Conservation (phyloP, 306 rosid species). For the Malus domestica region DNA sequence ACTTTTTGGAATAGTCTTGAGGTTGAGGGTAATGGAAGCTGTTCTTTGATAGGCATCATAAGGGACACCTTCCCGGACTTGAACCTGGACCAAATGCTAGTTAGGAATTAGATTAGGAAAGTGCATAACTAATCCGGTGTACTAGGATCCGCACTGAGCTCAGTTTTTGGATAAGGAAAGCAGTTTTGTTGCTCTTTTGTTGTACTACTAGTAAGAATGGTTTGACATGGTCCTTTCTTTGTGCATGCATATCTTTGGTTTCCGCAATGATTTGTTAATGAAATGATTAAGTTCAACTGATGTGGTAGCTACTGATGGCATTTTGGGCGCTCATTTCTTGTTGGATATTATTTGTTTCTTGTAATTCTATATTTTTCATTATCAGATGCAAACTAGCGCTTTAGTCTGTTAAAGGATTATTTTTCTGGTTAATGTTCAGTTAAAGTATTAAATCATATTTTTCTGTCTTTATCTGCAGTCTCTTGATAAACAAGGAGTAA, state of each 20-base stretch:
- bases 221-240: no score
- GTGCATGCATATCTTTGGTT: no score
- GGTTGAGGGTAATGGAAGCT: not conserved
- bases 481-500: conserved; percentile 66
- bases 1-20: not conserved
- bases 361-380: not conserved
- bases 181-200: no score
- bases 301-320: not conserved
- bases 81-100: not conserved
- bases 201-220: no score
- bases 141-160: not conserved
- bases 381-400: not conserved
- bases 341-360: not conserved
- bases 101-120: not conserved
- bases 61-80: not conserved
- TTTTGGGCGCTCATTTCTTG: not conserved
- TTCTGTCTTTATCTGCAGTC: conserved; percentile 43
- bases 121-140: not conserved
- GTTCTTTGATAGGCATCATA: not conserved
- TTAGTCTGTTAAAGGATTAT: not conserved
- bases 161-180: not conserved
- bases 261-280: no score
- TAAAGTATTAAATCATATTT: not conserved
- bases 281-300: not conserved
- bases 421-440: not conserved